Evolutionary conservation across 768 basidiomycete genomes (phyloP).

Genomic region (Pulveroboletus ravenelii): DNA sequence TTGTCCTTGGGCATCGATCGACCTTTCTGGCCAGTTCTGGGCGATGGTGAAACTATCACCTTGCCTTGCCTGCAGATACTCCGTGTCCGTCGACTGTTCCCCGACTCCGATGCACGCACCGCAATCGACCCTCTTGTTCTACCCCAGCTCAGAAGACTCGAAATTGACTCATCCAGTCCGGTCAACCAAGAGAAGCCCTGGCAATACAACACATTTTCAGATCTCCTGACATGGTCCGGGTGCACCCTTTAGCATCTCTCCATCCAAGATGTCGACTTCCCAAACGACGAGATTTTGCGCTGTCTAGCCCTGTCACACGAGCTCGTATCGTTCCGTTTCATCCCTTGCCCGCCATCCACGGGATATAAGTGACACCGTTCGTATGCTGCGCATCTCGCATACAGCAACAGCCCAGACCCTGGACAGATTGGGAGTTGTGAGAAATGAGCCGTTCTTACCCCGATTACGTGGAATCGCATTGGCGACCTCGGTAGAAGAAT

Average conservation of each 20-base stretch:
- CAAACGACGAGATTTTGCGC: constrained; percentile 14
- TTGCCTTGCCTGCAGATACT: constrained; percentile 15
- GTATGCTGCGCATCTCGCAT: not conserved
- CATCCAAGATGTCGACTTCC: constrained; percentile 13
- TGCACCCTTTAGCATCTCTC: constrained; percentile 12
- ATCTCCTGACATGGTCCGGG: constrained; percentile 15
- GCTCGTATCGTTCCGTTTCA: constrained; percentile 10
- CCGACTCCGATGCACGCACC: not conserved
- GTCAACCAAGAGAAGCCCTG: not conserved
- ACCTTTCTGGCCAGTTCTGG: not conserved
- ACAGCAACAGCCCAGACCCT: too few species aligned
- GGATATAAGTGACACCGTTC: constrained; percentile 6
- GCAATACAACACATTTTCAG: constrained; percentile 5
- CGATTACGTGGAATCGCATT: constrained; percentile 14
- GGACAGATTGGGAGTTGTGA: too few species aligned
- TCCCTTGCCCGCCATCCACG: constrained; percentile 18
- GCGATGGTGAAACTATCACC: not conserved
- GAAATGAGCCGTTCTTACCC: constrained; percentile 1
- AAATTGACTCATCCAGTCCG: constrained; percentile 8
- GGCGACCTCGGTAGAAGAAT: constrained; percentile 11
- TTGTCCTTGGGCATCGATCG: constrained; percentile 16
- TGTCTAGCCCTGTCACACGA: constrained; percentile 14
- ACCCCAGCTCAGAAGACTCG: too few species aligned
- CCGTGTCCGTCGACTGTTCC: constrained; percentile 13
- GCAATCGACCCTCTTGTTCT: constrained; percentile 12